Base-by-base conservation (phyloP, 164 flowering plant species). In the Litsea cubeba region DNA sequence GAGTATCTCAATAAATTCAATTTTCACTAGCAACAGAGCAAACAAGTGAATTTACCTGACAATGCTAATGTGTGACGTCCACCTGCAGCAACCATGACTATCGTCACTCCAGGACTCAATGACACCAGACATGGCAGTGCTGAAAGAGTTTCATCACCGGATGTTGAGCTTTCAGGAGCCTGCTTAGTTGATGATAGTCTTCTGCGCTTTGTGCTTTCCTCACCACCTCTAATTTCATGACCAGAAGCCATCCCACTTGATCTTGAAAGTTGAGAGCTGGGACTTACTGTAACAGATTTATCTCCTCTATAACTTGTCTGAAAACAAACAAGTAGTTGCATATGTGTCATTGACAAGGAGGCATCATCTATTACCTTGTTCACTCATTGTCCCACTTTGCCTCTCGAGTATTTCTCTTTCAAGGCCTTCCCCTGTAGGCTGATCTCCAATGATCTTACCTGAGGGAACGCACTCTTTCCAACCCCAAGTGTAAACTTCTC, bases 391-490 rank as follows among this genome's bases (percentile, higher is more conserved):
- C 2, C 84, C 81, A 79, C 74, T 82, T 28, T 87, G 89, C 75
- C 81, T 79, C 63, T 91, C 92, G 62, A 40, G 35, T 32, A 32
- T 71, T 79, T 90, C 95, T 77, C 83, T 90, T 65, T 89, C 95
- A 65, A 70, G 25, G 46, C 25, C 74, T 76, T 69, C 81, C 3
- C 82, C 85, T 0, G 64, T 6, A 18, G 91, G 69, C 50, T 85
- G 82, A 62, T 91, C 97, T 62, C 87, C 93, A 17, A 89, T 72
- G 3, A 93, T 85, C 82, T 87, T 94, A 25, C 97, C 99, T 69
- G 97, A 88, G 18, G 99, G 99, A 46, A 96, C 84, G 81, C 98
- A 96, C 77, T 96, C 99, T 79, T 91, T 94, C 99, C 99, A 96
- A 57, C 98, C 99, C 99, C 99, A 96, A 5, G 98, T 94, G 76